phyloP scores from a whole-genome alignment of 495 filamentous ascomycete species.

The Antarctomyces pellizariae region DNA sequence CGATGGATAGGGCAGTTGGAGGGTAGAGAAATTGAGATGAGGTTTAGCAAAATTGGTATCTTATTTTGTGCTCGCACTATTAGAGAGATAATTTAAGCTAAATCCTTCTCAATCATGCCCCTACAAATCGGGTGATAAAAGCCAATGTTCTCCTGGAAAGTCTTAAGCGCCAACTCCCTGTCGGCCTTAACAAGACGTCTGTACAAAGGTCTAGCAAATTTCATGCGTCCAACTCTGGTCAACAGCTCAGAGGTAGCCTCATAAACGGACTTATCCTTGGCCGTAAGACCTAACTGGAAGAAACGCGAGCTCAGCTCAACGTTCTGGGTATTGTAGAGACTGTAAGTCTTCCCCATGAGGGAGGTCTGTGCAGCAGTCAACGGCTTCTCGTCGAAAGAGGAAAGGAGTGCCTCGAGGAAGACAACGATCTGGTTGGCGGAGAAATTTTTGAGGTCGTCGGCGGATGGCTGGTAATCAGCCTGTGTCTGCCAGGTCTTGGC shows the following conservation, averaged over 20 bases:
- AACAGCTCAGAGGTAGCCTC: slow-evolving; percentile 48
- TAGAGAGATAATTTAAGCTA: slow-evolving; percentile 21
- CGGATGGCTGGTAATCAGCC: slow-evolving; percentile 36
- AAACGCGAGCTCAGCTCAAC: slow-evolving; percentile 66
- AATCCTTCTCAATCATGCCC: slow-evolving; percentile 61
- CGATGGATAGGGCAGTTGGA: no score
- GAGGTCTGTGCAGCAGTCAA: slow-evolving; percentile 37
- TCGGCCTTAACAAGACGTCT: slow-evolving; percentile 48
- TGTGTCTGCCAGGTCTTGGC: slow-evolving; percentile 49
- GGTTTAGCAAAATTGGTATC: slow-evolving; percentile 3
- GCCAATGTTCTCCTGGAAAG: slow-evolving; percentile 64
- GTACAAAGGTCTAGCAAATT: slow-evolving; percentile 78
- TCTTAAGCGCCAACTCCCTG: slow-evolving; percentile 46
- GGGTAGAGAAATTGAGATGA: no score
- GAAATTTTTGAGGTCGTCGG: slow-evolving; percentile 45
- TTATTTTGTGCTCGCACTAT: slow-evolving; percentile 25
- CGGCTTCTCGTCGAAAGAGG: slow-evolving; percentile 23
- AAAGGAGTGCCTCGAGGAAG: slow-evolving; percentile 59
- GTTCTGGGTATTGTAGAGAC: slow-evolving; percentile 43
- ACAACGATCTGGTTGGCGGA: slow-evolving; percentile 73
- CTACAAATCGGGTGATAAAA: slow-evolving; percentile 95
- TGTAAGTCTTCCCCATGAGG: slow-evolving; percentile 49
- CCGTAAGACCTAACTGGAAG: slow-evolving; percentile 50
- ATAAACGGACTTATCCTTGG: slow-evolving; percentile 41
- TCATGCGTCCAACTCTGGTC: slow-evolving; percentile 77